A percentile compares a stretch with the other conserved stretches of the same genome.
Conservation (phyloP, 805 yeast genomes). For the Saccharomycopsis capsularis region DNA sequence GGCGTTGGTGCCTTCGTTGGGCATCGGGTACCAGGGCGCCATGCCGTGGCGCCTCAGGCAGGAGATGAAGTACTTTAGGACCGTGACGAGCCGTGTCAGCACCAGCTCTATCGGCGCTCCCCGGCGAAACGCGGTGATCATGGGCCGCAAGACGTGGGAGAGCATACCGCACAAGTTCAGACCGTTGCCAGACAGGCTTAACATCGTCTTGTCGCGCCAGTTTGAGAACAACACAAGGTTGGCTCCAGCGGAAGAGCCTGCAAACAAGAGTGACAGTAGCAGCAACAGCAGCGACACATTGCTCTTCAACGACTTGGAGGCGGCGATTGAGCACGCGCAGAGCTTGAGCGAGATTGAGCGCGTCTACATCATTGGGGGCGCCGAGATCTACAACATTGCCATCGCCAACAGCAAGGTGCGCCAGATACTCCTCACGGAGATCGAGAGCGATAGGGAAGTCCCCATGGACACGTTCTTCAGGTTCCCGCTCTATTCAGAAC, state of each 20-base stretch:
- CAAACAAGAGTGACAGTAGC: not conserved
- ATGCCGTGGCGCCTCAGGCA: constrained; percentile 83
- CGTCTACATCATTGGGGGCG: constrained; percentile 88
- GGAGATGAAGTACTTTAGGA: constrained; percentile 81
- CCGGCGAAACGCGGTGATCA: constrained; percentile 69
- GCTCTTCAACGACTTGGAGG: constrained; percentile 37
- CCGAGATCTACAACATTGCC: constrained; percentile 67
- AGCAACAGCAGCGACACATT: constrained; percentile 22
- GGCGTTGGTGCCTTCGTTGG: constrained; percentile 68
- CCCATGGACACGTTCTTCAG: constrained; percentile 60
- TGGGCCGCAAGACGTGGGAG: constrained; percentile 97
- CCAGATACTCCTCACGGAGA: constrained; percentile 64
- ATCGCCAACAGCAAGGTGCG: constrained; percentile 39
- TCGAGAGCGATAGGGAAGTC: constrained; percentile 34
- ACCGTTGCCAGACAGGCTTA: constrained; percentile 70
- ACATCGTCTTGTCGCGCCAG: constrained; percentile 64
- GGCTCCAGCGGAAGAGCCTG: not conserved
- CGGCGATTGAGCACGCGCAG: constrained; percentile 34
- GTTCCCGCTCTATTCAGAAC: not conserved
- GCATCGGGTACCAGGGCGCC: constrained; percentile 76
- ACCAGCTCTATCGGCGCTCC: constrained; percentile 28
- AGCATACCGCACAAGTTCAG: constrained; percentile 80
- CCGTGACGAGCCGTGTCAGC: constrained; percentile 48
- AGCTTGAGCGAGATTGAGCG: constrained; percentile 37
- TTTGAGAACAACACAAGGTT: constrained; percentile 19